phyloP scores from a whole-genome alignment of 345 rosid species.

The Erodium maritimum region DNA sequence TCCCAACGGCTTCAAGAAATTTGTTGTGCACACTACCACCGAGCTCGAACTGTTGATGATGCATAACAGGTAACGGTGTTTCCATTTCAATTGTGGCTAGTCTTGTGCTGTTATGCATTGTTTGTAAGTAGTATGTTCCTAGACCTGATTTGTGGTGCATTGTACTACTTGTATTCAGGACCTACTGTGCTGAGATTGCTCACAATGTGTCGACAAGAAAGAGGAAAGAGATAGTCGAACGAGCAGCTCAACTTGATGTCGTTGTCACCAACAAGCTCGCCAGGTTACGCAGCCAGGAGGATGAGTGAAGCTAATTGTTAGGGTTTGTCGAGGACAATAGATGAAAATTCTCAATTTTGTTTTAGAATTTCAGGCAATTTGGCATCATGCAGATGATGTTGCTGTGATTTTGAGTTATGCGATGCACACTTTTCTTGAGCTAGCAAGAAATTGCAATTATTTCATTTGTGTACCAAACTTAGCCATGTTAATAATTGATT shows the following conservation, averaged over 20 bases:
- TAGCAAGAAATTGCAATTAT: no score
- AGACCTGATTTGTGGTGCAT: no score
- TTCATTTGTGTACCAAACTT: no score
- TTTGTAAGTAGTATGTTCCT: no score
- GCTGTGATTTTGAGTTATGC: no score
- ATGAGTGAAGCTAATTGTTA: no score
- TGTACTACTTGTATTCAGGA: slow-evolving; percentile 22
- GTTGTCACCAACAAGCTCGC: slow-evolving; percentile 60
- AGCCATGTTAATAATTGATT: no score
- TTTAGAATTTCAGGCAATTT: no score
- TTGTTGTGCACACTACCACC: slow-evolving; percentile 51
- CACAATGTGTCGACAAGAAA: slow-evolving; percentile 73
- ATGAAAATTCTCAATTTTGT: no score
- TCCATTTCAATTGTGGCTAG: neutral
- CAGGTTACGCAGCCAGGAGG: slow-evolving; percentile 77
- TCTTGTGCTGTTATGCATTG: neutral
- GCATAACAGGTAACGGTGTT: slow-evolving; percentile 52
- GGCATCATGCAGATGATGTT: no score
- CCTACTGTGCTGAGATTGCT: slow-evolving; percentile 72
- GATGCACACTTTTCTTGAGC: no score
- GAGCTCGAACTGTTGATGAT: slow-evolving; percentile 73
- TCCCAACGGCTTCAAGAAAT: slow-evolving; percentile 68
- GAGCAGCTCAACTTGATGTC: slow-evolving; percentile 79
- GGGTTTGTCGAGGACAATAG: no score
- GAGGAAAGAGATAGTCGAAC: slow-evolving; percentile 68